These are phyloP conservation scores for Dianthus caryophyllus DNA, from an alignment of 148 eudicot species.

Conservation along the genomic window DNA sequence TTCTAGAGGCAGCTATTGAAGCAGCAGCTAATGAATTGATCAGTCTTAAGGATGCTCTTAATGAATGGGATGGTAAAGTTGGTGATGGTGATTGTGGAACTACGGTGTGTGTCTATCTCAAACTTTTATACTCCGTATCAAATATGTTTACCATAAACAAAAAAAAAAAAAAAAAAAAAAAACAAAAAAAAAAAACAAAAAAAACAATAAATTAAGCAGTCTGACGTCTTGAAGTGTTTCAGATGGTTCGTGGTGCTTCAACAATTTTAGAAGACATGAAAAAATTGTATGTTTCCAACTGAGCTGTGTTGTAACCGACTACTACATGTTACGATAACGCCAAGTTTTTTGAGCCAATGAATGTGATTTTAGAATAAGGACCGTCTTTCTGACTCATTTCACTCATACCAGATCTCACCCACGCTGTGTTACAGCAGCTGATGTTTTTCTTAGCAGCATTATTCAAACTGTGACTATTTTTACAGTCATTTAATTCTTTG, in stretches of 20 bases:
- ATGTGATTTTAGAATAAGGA: background rate
- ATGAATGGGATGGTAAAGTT: slow-evolving; percentile 96
- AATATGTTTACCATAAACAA: background rate
- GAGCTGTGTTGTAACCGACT: background rate
- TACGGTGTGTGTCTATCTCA: slow-evolving; percentile 51
- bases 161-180: no score
- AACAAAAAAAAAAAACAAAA: no score
- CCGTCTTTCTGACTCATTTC: background rate
- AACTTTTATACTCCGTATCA: background rate
- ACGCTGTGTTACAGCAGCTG: background rate
- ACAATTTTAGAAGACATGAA: slow-evolving; percentile 84
- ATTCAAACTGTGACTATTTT: background rate
- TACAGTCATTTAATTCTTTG: background rate
- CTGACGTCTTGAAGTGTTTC: slow-evolving; percentile 30
- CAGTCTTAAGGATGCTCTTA: slow-evolving; percentile 60
- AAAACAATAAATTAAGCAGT: slow-evolving; percentile 7
- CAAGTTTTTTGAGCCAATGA: background rate
- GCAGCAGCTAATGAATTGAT: slow-evolving; percentile 74
- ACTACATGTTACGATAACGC: background rate
- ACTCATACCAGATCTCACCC: background rate
- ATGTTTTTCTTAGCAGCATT: background rate
- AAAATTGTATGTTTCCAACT: slow-evolving; percentile 49
- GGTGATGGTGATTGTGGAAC: slow-evolving; percentile 99
- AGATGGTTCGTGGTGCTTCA: slow-evolving; percentile 93
- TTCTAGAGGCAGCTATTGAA: slow-evolving; percentile 80